These are phyloP conservation scores for Mallotus japonicus DNA, from an alignment of 441 rosid genomes.

Conservation along the genomic window DNA sequence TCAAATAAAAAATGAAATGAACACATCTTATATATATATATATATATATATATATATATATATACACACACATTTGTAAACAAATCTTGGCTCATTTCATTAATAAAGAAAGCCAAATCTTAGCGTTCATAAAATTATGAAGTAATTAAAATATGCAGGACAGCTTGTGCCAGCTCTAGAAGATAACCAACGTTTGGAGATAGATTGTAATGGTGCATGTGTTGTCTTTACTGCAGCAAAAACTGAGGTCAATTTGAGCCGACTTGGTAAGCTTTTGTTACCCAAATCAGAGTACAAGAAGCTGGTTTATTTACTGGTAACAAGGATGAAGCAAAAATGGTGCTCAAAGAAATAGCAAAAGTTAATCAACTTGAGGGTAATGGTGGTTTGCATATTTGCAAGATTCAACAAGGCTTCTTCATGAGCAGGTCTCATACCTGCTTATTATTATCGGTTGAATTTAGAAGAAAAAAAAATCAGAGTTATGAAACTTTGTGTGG, in stretches of 20 bases:
- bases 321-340: constrained; percentile 12
- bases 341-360: background rate
- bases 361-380: background rate
- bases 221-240: too few relatives aligned
- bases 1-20: too few relatives aligned
- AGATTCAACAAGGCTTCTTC: background rate
- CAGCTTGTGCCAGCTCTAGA: constrained; percentile 1
- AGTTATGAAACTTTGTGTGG: background rate
- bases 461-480: background rate
- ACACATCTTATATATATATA: too few relatives aligned
- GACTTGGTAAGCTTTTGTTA: too few relatives aligned
- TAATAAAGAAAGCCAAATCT: too few relatives aligned
- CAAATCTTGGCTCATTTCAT: too few relatives aligned
- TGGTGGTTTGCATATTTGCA: background rate
- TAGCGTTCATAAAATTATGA: too few relatives aligned
- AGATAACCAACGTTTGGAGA: constrained; percentile 15
- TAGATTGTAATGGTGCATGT: constrained; percentile 24
- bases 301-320: constrained; percentile 13
- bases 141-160: too few relatives aligned
- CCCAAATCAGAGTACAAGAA: constrained; percentile 13
- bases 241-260: too few relatives aligned
- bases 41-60: too few relatives aligned
- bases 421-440: background rate
- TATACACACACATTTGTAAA: too few relatives aligned
- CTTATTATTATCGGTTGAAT: background rate